Conservation (phyloP, 2,329 filamentous ascomycete species). For the Monilinia laxa region DNA sequence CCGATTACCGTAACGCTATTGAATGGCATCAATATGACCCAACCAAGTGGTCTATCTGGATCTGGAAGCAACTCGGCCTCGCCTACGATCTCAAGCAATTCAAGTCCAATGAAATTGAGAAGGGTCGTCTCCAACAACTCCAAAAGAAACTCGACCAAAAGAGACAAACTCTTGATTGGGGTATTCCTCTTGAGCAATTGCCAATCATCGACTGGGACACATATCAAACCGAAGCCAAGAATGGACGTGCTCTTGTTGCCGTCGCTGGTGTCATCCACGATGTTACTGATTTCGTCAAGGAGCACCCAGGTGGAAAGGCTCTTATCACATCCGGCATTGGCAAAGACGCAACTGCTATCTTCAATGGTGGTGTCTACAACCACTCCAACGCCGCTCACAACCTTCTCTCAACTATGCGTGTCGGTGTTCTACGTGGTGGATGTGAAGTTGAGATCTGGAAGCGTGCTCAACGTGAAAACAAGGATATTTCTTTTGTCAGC, state of each 20-base stretch:
- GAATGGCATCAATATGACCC: constrained; percentile 91
- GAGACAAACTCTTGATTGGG: constrained; percentile 81
- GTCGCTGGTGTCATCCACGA: constrained; percentile 86
- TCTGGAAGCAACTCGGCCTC: constrained; percentile 79
- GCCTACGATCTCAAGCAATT: constrained; percentile 89
- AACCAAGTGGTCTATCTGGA: constrained; percentile 86
- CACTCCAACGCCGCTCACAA: constrained; percentile 92
- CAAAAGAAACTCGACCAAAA: constrained; percentile 94
- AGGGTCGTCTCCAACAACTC: constrained; percentile 81
- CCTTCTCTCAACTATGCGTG: constrained; percentile 81
- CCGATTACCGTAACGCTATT: constrained; percentile 89
- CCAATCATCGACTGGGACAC: constrained; percentile 86
- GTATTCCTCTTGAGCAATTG: constrained; percentile 78
- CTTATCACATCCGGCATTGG: constrained; percentile 80
- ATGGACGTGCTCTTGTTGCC: constrained; percentile 72
- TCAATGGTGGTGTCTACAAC: constrained; percentile 88
- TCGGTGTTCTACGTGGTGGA: constrained; percentile 81
- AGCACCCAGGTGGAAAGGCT: constrained; percentile 86
- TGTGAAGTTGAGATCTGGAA: constrained; percentile 95
- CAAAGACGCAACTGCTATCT: constrained; percentile 86
- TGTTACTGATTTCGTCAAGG: constrained; percentile 79
- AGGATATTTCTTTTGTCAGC: constrained; percentile 76
- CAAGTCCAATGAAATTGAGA: constrained; percentile 88
- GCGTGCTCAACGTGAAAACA: constrained; percentile 79
- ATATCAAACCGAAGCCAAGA: constrained; percentile 74